phyloP scores from a whole-genome alignment of 179 eudicot species.

The Vitellaria paradoxa region DNA sequence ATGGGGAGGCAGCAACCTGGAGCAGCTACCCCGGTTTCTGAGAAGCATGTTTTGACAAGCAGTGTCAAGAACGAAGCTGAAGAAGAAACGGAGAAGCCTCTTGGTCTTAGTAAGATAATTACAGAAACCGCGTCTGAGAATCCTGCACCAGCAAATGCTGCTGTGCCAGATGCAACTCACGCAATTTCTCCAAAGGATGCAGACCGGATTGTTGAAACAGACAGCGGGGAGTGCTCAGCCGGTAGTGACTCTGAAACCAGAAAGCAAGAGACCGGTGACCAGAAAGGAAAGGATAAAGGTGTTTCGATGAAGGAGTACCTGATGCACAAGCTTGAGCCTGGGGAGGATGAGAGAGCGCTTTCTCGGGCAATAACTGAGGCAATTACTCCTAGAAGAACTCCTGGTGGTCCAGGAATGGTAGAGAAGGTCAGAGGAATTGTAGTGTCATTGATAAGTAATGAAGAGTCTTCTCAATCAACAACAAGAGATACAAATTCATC shows the following conservation, averaged over 20 bases:
- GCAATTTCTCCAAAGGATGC: conserved; percentile 34
- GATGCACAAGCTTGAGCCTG: conserved; percentile 74
- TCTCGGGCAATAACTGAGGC: conserved; percentile 74
- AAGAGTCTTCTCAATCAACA: conserved; percentile 18
- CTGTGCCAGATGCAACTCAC: conserved; percentile 46
- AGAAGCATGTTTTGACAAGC: conserved; percentile 35
- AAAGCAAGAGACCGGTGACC: not conserved
- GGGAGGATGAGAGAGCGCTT: conserved; percentile 77
- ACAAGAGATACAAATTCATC: conserved; percentile 20
- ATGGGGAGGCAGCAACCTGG: conserved; percentile 37
- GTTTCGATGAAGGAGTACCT: conserved; percentile 79
- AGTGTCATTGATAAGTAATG: conserved; percentile 37
- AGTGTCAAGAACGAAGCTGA: conserved; percentile 12
- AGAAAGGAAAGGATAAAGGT: conserved; percentile 46
- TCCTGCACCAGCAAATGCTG: conserved; percentile 43
- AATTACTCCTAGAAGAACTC: conserved; percentile 53
- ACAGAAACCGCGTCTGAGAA: conserved; percentile 36
- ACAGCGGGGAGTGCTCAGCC: too few species aligned
- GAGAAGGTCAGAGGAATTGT: conserved; percentile 76
- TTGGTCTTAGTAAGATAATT: conserved; percentile 29
- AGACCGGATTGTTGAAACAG: conserved; percentile 18
- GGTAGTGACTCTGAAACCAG: not conserved
- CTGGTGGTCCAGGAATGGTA: conserved; percentile 51
- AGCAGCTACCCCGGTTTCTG: conserved; percentile 31
- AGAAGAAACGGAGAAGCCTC: conserved; percentile 12